Evolutionary conservation across 1,139 yeast species (phyloP).

Genomic region (Kodamaea anthophila): DNA sequence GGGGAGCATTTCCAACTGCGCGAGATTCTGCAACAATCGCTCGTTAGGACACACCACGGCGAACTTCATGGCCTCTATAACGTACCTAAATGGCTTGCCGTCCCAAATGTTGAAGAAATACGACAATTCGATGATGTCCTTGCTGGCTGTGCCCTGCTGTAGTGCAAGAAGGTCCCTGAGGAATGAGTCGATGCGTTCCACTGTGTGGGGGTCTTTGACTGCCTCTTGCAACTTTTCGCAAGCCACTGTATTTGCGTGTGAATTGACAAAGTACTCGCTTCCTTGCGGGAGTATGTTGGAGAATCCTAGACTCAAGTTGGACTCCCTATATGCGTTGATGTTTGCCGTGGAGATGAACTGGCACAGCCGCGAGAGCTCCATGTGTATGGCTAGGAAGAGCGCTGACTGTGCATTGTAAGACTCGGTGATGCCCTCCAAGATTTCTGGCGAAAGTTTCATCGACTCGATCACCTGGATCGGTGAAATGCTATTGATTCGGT

Average conservation of each 20-base stretch:
- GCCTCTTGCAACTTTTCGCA: conserved; percentile 14
- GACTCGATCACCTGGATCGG: conserved; percentile 20
- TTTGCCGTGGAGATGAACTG: conserved; percentile 25
- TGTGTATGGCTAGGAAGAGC: conserved; percentile 24
- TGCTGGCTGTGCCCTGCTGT: conserved; percentile 11
- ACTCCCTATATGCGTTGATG: conserved; percentile 17
- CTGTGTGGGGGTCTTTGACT: conserved; percentile 8
- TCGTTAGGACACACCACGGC: conserved; percentile 33
- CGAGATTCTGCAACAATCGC: conserved; percentile 12
- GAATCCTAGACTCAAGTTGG: conserved; percentile 14
- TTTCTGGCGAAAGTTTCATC: conserved; percentile 13
- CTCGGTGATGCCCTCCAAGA: conserved; percentile 12
- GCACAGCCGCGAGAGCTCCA: conserved; percentile 19
- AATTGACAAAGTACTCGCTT: conserved; percentile 22
- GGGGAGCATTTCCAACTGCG: conserved; percentile 13
- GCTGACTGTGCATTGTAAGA: conserved; percentile 25
- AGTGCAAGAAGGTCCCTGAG: conserved; percentile 10
- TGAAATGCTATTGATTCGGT: conserved; percentile 15
- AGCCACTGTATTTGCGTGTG: conserved; percentile 15
- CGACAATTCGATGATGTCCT: conserved; percentile 15
- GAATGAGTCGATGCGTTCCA: conserved; percentile 13
- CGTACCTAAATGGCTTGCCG: conserved; percentile 19
- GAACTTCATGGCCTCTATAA: conserved; percentile 28
- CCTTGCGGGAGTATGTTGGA: conserved; percentile 24
- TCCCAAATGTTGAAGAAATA: conserved; percentile 29